Evolutionary conservation across 2,329 filamentous ascomycete species (phyloP).

Genomic region (Aspergillus texensis): DNA sequence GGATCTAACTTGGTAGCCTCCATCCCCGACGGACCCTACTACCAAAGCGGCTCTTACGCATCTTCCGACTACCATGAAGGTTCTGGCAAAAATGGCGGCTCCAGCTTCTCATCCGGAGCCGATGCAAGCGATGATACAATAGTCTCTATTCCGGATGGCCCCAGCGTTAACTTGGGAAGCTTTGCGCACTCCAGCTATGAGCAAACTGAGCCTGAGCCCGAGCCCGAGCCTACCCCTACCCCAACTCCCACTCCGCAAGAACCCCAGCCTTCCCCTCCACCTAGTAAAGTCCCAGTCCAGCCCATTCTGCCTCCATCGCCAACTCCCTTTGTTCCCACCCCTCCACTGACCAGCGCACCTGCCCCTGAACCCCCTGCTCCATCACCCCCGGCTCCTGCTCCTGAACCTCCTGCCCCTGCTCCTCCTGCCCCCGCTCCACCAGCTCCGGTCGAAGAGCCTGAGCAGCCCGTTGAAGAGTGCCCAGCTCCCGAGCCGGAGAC

Average conservation of each 20-base stretch:
- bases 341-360: neutral
- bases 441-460: neutral
- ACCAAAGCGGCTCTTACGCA: conserved; percentile 2
- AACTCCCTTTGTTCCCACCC: conserved; percentile 6
- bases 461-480: neutral
- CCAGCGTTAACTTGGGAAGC: conserved; percentile 12
- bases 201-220: conserved; percentile 15
- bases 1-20: conserved; percentile 15
- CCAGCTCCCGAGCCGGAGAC: conserved; percentile 8
- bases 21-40: conserved; percentile 24
- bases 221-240: conserved; percentile 16
- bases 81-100: neutral
- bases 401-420: conserved; percentile 3
- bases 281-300: neutral
- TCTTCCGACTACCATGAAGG: neutral
- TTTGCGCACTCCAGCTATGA: conserved; percentile 22
- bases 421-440: conserved; percentile 6
- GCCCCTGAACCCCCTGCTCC: neutral
- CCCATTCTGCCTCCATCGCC: conserved; percentile 4
- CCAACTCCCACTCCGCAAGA: neutral
- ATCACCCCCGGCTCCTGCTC: conserved; percentile 4
- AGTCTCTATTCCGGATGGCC: conserved; percentile 22
- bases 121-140: conserved; percentile 14
- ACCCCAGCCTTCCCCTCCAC: neutral
- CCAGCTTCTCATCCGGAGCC: conserved; percentile 4